phyloP scores from a whole-genome alignment of 441 rosid species.

The Adansonia gregorii region DNA sequence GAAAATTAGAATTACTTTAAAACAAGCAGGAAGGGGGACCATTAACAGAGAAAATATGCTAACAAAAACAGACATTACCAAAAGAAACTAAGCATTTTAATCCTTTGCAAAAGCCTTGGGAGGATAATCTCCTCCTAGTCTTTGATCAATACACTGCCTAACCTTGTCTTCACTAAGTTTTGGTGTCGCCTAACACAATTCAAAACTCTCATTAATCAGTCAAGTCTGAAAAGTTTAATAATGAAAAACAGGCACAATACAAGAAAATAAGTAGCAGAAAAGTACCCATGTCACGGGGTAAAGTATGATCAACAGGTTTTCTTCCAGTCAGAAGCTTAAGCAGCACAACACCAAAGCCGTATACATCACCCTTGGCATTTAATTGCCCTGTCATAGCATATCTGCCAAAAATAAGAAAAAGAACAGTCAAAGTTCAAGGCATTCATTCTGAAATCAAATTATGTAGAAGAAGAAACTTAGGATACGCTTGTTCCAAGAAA shows the following conservation, averaged over 20 bases:
- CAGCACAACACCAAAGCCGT: conserved; percentile 76
- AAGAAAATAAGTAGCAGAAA: conserved; percentile 16
- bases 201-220: conserved; percentile 17
- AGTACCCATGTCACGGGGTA: conserved; percentile 81
- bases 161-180: conserved; percentile 77
- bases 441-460: conserved; percentile 20
- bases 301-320: conserved; percentile 72
- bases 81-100: neutral
- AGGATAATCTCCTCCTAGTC: conserved; percentile 65
- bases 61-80: neutral
- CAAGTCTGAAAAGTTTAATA: neutral
- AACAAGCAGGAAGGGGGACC: neutral
- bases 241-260: conserved; percentile 1
- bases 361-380: conserved; percentile 75
- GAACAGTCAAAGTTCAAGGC: conserved; percentile 20
- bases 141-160: conserved; percentile 70
- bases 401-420: conserved; percentile 38
- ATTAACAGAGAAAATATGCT: conserved; percentile 3
- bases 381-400: conserved; percentile 77
- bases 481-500: neutral
- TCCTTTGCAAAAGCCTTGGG: conserved; percentile 79
- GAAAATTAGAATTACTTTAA: conserved; percentile 1
- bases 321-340: conserved; percentile 73
- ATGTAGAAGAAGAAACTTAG: neutral
- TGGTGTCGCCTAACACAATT: conserved; percentile 58